These are phyloP conservation scores for Aulographum hederae DNA, from an alignment of 2,329 filamentous ascomycete species.

Conservation along the genomic window DNA sequence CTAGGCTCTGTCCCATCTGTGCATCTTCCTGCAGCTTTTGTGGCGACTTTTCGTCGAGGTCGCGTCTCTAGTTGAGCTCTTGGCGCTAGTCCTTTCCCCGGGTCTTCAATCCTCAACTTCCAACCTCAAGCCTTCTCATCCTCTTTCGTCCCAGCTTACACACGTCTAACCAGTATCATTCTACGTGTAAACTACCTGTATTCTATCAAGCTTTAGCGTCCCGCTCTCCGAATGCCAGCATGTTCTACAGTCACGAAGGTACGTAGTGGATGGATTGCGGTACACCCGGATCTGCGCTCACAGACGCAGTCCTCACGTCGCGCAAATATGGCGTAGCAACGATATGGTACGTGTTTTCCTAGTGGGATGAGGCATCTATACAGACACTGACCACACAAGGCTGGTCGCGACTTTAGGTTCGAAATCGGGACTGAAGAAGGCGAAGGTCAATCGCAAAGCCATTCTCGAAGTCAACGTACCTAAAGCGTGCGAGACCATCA, in stretches of 20 bases:
- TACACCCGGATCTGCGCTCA: slow-evolving; percentile 9
- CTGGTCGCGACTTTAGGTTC: slow-evolving; percentile 75
- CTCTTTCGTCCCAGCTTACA: too few species aligned
- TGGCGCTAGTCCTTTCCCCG: too few species aligned
- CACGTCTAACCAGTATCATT: too few species aligned
- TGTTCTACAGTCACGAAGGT: slow-evolving; percentile 98
- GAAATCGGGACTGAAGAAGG: slow-evolving; percentile 49
- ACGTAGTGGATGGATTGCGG: slow-evolving; percentile 14
- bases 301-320: slow-evolving; percentile 50
- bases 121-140: background rate
- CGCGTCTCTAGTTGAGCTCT: too few species aligned
- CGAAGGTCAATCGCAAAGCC: slow-evolving; percentile 67
- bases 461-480: slow-evolving; percentile 77
- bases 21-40: too few species aligned
- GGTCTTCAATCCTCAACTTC: background rate
- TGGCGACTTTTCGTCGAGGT: too few species aligned
- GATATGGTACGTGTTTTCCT: slow-evolving; percentile 50
- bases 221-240: slow-evolving; percentile 19
- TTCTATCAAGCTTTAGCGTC: too few species aligned
- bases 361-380: too few species aligned
- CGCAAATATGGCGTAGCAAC: slow-evolving; percentile 85
- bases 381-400: slow-evolving; percentile 33
- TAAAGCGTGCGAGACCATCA: slow-evolving; percentile 78
- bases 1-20: too few species aligned
- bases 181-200: too few species aligned